Evolutionary conservation across 331 rosid genomes (phyloP).

Genomic region (Malus hybrid): DNA sequence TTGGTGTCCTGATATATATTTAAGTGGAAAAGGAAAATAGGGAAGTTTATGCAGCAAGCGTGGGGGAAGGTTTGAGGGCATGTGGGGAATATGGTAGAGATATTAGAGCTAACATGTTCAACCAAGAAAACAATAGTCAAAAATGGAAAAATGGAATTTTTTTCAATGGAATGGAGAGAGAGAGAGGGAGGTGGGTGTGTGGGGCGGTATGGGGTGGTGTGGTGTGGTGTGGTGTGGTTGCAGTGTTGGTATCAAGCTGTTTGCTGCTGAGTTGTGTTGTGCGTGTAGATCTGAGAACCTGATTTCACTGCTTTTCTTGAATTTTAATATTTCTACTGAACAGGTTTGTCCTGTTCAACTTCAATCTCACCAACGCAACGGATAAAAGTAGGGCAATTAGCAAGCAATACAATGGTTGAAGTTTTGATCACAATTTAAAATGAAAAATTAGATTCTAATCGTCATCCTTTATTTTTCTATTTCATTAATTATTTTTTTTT

Average conservation of each 20-base stretch:
- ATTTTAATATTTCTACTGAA: not conserved
- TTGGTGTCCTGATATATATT: slow-evolving; percentile 1
- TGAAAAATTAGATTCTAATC: no score
- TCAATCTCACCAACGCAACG: no score
- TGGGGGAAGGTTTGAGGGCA: slow-evolving; percentile 20
- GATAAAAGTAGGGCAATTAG: no score
- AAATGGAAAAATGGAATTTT: not conserved
- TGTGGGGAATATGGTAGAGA: slow-evolving; percentile 18
- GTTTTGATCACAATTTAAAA: no score
- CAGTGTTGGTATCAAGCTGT: not conserved
- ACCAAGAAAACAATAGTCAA: slow-evolving; percentile 25
- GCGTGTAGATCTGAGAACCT: slow-evolving; percentile 37
- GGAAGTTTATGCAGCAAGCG: slow-evolving; percentile 13
- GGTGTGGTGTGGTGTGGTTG: not conserved
- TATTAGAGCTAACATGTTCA: slow-evolving; percentile 19
- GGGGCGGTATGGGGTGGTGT: no score
- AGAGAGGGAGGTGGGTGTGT: not conserved
- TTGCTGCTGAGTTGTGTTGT: not conserved
- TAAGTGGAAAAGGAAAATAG: slow-evolving; percentile 5
- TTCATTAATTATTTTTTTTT: no score
- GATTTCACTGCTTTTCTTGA: not conserved
- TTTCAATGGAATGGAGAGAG: not conserved
- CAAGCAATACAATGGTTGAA: no score
- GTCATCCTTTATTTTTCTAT: no score
- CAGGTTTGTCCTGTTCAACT: not conserved